Conservation (phyloP, 83 land plant species). For the Diphasiastrum complanatum region DNA sequence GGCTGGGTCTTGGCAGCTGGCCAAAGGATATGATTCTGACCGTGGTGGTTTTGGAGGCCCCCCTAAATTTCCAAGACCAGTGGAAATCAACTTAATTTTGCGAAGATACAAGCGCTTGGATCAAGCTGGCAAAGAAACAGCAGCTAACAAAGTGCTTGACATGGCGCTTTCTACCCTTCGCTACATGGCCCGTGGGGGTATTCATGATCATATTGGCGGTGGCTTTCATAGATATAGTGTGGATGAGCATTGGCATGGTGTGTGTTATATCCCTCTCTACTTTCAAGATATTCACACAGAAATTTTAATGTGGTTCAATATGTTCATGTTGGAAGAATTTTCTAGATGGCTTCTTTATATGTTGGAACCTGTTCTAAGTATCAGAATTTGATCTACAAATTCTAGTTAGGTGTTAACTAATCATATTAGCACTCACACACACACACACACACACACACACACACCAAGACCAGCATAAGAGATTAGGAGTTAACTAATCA, state of each 20-base stretch:
- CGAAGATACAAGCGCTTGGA: slow-evolving; percentile 59
- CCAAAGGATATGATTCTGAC: slow-evolving; percentile 54
- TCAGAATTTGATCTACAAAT: too few relatives aligned
- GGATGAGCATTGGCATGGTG: slow-evolving; percentile 98
- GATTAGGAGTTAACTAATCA: too few relatives aligned
- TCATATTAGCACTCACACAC: too few relatives aligned
- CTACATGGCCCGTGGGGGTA: slow-evolving; percentile 89
- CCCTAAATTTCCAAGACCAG: slow-evolving; percentile 97
- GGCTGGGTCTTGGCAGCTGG: slow-evolving; percentile 46
- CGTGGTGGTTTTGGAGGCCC: slow-evolving; percentile 93
- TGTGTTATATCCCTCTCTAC: slow-evolving; percentile 17
- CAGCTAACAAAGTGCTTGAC: slow-evolving; percentile 45
- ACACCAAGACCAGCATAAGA: too few relatives aligned
- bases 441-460: too few relatives aligned
- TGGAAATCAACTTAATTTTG: slow-evolving; percentile 72
- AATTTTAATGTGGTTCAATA: neutral
- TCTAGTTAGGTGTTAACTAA: too few relatives aligned
- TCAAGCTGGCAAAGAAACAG: slow-evolving; percentile 47
- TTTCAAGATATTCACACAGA: neutral
- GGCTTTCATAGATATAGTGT: slow-evolving; percentile 99
- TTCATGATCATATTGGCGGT: slow-evolving; percentile 98
- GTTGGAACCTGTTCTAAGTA: too few relatives aligned
- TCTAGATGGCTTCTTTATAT: too few relatives aligned
- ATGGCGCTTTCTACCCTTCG: slow-evolving; percentile 67
- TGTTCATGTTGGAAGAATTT: too few relatives aligned